phyloP scores from a whole-genome alignment of 2,329 filamentous ascomycete species.

The Penicillium sclerotigenum region DNA sequence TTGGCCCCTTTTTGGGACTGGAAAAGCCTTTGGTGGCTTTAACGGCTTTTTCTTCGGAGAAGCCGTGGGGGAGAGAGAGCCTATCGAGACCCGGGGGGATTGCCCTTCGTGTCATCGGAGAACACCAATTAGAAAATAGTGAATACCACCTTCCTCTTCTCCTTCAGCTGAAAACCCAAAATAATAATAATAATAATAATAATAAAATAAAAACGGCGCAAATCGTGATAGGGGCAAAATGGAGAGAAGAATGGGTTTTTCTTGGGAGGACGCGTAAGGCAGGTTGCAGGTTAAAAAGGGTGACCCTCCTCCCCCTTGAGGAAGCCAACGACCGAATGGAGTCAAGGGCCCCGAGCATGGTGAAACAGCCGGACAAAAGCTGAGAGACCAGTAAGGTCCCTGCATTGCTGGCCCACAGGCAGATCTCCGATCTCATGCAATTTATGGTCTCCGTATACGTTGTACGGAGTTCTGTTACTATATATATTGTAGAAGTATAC shows the following conservation, averaged over 20 bases:
- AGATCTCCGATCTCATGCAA: slow-evolving; percentile 3
- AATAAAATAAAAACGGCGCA: background rate
- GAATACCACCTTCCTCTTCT: slow-evolving; percentile 15
- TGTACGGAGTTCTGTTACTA: background rate
- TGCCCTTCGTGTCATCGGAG: background rate
- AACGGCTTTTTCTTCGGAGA: slow-evolving; percentile 5
- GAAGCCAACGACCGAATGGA: slow-evolving; percentile 19
- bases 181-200: background rate
- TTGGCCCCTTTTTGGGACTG: background rate
- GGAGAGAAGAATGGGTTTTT: background rate
- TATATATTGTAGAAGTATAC: background rate
- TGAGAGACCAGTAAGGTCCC: slow-evolving; percentile 16
- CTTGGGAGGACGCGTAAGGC: slow-evolving; percentile 30
- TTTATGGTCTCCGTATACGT: background rate
- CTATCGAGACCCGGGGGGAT: background rate
- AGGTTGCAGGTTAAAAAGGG: slow-evolving; percentile 24
- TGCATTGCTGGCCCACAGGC: slow-evolving; percentile 11
- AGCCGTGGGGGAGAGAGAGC: background rate
- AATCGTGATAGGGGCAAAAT: slow-evolving; percentile 3
- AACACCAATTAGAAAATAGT: background rate
- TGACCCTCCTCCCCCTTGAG: slow-evolving; percentile 7
- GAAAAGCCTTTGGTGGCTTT: background rate
- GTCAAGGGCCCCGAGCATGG: slow-evolving; percentile 31
- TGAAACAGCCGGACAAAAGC: slow-evolving; percentile 28
- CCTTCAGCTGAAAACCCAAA: background rate